These are phyloP conservation scores for Paralagenidium karlingii DNA, from an alignment of 352 stramenopile species.

Conservation along the genomic window DNA sequence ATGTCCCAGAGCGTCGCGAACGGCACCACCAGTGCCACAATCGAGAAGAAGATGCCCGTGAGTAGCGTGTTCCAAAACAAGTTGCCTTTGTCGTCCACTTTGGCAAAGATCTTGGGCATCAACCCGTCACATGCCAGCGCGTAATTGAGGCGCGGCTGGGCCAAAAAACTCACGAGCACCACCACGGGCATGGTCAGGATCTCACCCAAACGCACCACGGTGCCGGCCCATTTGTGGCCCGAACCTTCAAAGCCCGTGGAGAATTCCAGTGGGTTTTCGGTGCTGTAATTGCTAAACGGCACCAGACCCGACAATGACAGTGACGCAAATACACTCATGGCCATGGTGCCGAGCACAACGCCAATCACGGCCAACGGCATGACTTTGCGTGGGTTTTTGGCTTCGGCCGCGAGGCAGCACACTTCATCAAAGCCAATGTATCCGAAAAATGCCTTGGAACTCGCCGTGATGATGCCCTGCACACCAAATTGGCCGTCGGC, in stretches of 20 bases:
- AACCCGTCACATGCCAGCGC: constrained; percentile 66
- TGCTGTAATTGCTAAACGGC: constrained; percentile 12
- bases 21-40: constrained; percentile 13
- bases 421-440: constrained; percentile 80
- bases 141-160: constrained; percentile 59
- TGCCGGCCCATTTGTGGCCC: constrained; percentile 14
- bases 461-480: constrained; percentile 31
- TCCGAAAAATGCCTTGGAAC: constrained; percentile 70
- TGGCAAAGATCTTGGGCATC: constrained; percentile 41
- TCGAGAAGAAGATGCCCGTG: constrained; percentile 3
- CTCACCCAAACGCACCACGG: constrained; percentile 42
- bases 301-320: constrained; percentile 61
- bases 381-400: constrained; percentile 25
- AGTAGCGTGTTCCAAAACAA: constrained; percentile 11
- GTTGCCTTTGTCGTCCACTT: constrained; percentile 16
- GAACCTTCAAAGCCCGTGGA: constrained; percentile 1
- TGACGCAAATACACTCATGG: constrained; percentile 16
- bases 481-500: constrained; percentile 5
- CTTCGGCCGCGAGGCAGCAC: constrained; percentile 37
- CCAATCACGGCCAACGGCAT: constrained; percentile 45
- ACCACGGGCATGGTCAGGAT: constrained; percentile 62
- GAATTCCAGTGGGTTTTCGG: constrained; percentile 2
- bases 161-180: constrained; percentile 61
- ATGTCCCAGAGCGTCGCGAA: constrained; percentile 22
- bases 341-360: constrained; percentile 31